Evolutionary conservation across 2,329 filamentous ascomycete genomes (phyloP).

Genomic region (Fusarium sp.): DNA sequence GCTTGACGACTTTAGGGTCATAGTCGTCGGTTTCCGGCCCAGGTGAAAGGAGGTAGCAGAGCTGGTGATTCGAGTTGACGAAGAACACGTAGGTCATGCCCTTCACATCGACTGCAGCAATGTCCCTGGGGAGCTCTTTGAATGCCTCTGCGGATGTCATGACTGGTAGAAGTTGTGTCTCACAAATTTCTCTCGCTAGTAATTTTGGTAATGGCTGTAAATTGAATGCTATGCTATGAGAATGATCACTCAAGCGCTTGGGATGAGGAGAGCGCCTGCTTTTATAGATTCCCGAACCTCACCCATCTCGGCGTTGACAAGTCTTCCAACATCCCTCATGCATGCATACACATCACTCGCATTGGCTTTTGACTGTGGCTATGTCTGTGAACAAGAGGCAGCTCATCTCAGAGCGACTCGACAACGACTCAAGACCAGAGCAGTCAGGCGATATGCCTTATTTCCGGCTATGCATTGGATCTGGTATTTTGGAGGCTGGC

Average conservation of each 20-base stretch:
- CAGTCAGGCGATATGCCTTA: accelerated
- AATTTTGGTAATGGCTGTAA: accelerated
- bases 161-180: not conserved
- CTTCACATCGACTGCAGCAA: not conserved
- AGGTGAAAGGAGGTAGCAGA: not conserved
- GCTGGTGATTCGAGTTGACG: not conserved
- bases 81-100: not conserved
- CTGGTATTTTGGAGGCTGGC: not conserved
- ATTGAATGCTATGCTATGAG: not conserved
- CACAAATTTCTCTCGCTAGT: not conserved
- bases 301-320: too few species aligned
- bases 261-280: not conserved
- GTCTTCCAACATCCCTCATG: not conserved
- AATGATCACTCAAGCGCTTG: not conserved
- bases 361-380: not conserved
- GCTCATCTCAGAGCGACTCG: accelerated
- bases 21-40: not conserved
- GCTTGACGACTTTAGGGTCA: not conserved
- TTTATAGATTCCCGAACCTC: not conserved
- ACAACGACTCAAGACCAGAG: not conserved
- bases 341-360: not conserved
- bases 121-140: not conserved
- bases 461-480: accelerated
- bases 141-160: not conserved
- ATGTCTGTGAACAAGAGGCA: not conserved